Percentiles rank a stretch among this genome's conserved stretches.
These are phyloP conservation scores for Coemansia sp. DNA, from an alignment of 192 early-diverging fungal species.

Conservation along the genomic window DNA sequence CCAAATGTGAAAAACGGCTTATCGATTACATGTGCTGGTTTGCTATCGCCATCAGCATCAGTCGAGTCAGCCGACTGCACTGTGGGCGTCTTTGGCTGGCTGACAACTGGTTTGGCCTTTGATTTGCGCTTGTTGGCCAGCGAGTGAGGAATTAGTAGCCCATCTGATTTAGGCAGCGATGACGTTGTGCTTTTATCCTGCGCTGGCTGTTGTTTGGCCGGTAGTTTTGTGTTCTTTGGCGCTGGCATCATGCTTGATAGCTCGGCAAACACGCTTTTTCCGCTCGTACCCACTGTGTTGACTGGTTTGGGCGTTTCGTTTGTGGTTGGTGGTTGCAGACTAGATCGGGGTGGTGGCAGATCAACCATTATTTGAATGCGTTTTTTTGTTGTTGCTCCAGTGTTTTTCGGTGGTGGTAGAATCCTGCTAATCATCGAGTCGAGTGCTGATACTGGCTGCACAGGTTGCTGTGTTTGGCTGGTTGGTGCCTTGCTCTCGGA, in stretches of 20 bases:
- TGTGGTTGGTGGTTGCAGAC: not conserved
- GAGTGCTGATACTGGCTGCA: constrained; percentile 1
- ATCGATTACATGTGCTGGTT: not conserved
- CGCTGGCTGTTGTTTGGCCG: not conserved
- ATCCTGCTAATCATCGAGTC: constrained; percentile 34
- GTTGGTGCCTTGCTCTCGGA: not conserved
- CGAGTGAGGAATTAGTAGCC: constrained; percentile 38
- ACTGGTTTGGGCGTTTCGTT: not conserved
- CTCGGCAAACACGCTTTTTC: constrained; percentile 30
- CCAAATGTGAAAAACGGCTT: constrained; percentile 10
- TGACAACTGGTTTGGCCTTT: not conserved
- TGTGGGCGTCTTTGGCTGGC: not conserved
- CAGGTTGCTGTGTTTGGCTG: not conserved
- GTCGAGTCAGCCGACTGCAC: not conserved
- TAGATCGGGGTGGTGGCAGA: constrained; percentile 10
- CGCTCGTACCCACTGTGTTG: not conserved
- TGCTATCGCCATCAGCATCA: not conserved
- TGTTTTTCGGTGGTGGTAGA: constrained; percentile 29
- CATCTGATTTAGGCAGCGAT: not conserved
- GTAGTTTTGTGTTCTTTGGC: constrained; percentile 30
- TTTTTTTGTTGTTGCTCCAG: not conserved
- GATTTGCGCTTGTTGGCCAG: constrained; percentile 30
- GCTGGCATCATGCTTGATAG: constrained; percentile 44
- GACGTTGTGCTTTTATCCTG: not conserved
- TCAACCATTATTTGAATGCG: constrained; percentile 35